phyloP scores from a whole-genome alignment of 805 yeast species.

The Ogataea pini region DNA sequence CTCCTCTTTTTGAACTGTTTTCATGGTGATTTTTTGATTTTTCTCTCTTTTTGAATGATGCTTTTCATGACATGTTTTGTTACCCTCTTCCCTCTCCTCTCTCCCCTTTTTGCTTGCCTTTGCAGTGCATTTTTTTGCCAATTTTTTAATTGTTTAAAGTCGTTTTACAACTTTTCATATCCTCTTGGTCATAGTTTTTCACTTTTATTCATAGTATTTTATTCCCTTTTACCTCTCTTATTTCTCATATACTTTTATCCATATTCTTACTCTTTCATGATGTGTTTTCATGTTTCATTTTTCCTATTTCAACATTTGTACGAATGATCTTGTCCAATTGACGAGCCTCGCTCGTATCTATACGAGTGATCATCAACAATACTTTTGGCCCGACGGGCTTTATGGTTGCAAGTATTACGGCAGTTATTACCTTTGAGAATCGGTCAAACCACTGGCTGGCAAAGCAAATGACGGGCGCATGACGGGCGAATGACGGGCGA shows the following conservation, averaged over 20 bases:
- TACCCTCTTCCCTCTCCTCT: not conserved
- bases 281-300: slow-evolving; percentile 11
- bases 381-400: too few relatives aligned
- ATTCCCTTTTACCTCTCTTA: slow-evolving; percentile 1
- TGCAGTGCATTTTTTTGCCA: not conserved
- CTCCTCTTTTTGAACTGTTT: not conserved
- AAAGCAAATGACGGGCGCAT: too few relatives aligned
- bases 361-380: too few relatives aligned
- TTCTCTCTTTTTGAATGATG: slow-evolving; percentile 5
- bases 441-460: slow-evolving; percentile 10
- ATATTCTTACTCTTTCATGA: not conserved
- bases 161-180: slow-evolving; percentile 3
- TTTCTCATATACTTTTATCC: slow-evolving; percentile 7
- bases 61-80: slow-evolving; percentile 10
- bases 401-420: too few relatives aligned
- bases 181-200: slow-evolving; percentile 2
- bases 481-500: too few relatives aligned
- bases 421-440: too few relatives aligned
- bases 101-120: slow-evolving; percentile 4
- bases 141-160: slow-evolving; percentile 4
- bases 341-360: too few relatives aligned
- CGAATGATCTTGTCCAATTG: not conserved
- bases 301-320: slow-evolving; percentile 11
- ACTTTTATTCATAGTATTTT: not conserved
- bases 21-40: not conserved